Base-by-base conservation (phyloP, 2,329 filamentous ascomycete species). In the Hymenoscyphus linearis region DNA sequence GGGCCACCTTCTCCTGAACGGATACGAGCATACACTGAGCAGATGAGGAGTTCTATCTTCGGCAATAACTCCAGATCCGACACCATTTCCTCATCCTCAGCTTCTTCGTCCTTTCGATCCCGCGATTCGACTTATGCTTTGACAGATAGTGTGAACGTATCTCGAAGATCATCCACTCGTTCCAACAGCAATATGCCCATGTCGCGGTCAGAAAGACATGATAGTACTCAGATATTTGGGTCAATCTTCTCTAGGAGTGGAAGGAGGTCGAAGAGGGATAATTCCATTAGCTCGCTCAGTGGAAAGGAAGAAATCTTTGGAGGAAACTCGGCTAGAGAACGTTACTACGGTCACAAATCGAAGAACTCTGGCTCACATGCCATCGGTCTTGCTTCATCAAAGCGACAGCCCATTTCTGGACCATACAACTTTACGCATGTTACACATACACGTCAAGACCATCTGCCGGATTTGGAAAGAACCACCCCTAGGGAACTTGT, bases 401-500 rank as follows among this genome's bases (percentile, higher is more conserved):
- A 58, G 47, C 59, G 65, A 55, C 65, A 67, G 12, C 50, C 61
- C 22, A 88, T 88, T 59, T 88, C 85, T 0, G 80, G 77, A 0
- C 85, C 85, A 2, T 87, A 85, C 73, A 86, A 87, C 75, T 88
- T 88, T 63, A 84, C 87, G 69, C 85, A 88, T 71, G 77, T 88
- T 36, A 80, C 82, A 3, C 84, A 87, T 69, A 84, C 81, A 13
- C 75, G 78, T 13, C 80, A 79, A 54, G 79, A 85, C 34, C 75
- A 80, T 56, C 62, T 80, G 2, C 73, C 78, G 3, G 75, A 74
- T 60, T 63, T 79, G 6, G 74, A 77, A 50, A 72, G 74, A 31
- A 67, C 73, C 2, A 79, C 75, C 65, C 76, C 75, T 16, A 71
- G 73, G 55, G 75, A 79, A 31, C 68, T 79, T 55, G 75, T 76